Conservation (phyloP, 176 grass and related monocot species). For the Carex kokanica region DNA sequence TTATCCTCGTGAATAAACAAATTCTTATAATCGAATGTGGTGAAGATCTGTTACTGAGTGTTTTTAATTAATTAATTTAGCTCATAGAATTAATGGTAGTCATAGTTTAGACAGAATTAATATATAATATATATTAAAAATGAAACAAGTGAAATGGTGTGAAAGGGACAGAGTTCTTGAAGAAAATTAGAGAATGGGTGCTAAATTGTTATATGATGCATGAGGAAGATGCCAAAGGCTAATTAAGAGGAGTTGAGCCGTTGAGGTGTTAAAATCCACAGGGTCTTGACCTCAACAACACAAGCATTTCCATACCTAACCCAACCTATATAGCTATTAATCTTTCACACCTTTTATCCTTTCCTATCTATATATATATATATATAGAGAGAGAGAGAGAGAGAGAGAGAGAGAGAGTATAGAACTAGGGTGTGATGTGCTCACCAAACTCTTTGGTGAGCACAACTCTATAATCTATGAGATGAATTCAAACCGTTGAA, state of each 20-base stretch:
- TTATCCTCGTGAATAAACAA: no score
- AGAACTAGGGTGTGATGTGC: no score
- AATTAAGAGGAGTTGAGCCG: constrained; percentile 17
- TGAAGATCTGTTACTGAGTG: not conserved
- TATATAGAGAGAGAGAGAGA: no score
- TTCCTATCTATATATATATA: not conserved
- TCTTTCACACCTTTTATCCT: constrained; percentile 9
- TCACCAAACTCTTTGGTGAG: no score
- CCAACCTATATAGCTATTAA: not conserved
- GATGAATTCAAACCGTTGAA: no score
- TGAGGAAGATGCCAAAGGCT: not conserved
- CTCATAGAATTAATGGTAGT: not conserved
- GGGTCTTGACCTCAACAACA: constrained; percentile 19
- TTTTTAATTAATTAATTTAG: not conserved
- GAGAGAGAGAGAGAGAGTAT: no score
- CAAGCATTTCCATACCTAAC: constrained; percentile 25
- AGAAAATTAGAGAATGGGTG: constrained; percentile 16
- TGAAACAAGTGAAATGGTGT: not conserved
- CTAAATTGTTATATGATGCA: not conserved
- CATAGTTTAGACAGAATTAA: not conserved
- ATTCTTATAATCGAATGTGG: not conserved
- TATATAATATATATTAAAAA: not conserved
- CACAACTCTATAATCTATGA: no score
- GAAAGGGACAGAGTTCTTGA: constrained; percentile 1
- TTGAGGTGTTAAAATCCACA: constrained; percentile 33